Evolutionary conservation across 2,329 filamentous ascomycete species (phyloP).

Genomic region (Colletotrichum musae): DNA sequence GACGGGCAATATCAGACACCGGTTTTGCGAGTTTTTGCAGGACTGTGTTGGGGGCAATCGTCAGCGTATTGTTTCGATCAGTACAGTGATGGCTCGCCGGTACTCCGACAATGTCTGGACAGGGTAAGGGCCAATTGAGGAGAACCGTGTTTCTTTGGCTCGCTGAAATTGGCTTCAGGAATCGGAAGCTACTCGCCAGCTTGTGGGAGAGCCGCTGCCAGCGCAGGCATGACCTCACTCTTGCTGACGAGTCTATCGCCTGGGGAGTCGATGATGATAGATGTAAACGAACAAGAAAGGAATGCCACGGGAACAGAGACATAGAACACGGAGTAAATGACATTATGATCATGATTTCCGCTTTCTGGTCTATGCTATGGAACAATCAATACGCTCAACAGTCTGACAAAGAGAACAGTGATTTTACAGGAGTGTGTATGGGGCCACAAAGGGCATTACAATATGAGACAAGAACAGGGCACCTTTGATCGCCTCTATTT

Average conservation of each 20-base stretch:
- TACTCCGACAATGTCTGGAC: conserved; percentile 45
- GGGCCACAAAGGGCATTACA: background rate
- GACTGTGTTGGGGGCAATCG: too few species aligned
- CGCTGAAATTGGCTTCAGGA: too few species aligned
- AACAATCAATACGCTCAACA: background rate
- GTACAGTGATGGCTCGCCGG: conserved; percentile 46
- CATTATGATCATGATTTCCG: background rate
- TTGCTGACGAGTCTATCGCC: too few species aligned
- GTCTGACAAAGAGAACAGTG: background rate
- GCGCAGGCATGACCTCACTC: too few species aligned
- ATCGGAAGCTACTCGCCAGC: conserved; percentile 43
- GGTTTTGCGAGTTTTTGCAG: conserved; percentile 38
- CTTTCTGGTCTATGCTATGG: background rate
- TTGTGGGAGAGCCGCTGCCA: conserved; percentile 42
- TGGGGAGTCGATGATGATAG: background rate
- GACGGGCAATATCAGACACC: conserved; percentile 43
- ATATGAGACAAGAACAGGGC: background rate
- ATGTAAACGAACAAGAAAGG: background rate
- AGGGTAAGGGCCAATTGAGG: conserved; percentile 19
- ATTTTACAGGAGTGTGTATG: background rate
- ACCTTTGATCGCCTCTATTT: background rate
- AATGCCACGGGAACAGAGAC: background rate
- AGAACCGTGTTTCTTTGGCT: too few species aligned
- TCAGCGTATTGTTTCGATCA: background rate
- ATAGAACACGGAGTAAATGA: background rate